Base-by-base conservation (phyloP, 306 rosid species). In the Dryas octopetala region DNA sequence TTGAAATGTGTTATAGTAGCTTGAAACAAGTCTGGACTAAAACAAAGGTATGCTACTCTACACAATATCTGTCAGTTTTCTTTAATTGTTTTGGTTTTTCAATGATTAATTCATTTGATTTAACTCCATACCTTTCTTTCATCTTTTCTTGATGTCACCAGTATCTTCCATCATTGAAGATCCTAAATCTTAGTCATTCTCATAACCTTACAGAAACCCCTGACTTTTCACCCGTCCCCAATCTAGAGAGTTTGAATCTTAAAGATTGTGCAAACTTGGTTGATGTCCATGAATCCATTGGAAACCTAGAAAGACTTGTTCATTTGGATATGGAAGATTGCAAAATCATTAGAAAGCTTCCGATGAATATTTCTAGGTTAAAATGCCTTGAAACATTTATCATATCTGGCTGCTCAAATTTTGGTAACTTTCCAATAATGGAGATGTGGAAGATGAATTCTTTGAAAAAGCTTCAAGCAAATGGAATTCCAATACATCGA, bases 171-270 rank as follows among this genome's bases (percentile, higher is more conserved):
- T 23, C 53, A 16, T 13, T 76, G 16, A 76, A 76, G n/a, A 45
- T 76, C n/a, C 38, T 67, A 46, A 47, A 76, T 17, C 61, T 67
- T 12, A 76, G 80, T 68, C 80, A 76, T 40, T 76, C 80, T 16
- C 14, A 32, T 45, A 13, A 47, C 49, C 49, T 67, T 5, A 32
- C 6, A 2, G 72, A 16, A 11, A 55, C 49, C 8, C 50, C 74
- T 1, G 46, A 76, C 60, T 67, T 76, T 13, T 23, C 68, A 3
- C 9, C 7, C 19, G 12, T 66, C 14, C 74, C 74, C 17, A 67
- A 57, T 59, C 60, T 76, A 3, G 74, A 76, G 32, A 48, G 64
- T 26, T 26, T 76, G 41, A 67, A 15, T 3, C 74, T 76, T 14
- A 32, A 57, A 51, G 65, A 57, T 10, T 76, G 74, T 51, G 14